A percentile compares a stretch with the other conserved stretches of the same genome.
Conservation (phyloP, 176 grass and related monocot genomes). For the Neostapfia colusana region DNA sequence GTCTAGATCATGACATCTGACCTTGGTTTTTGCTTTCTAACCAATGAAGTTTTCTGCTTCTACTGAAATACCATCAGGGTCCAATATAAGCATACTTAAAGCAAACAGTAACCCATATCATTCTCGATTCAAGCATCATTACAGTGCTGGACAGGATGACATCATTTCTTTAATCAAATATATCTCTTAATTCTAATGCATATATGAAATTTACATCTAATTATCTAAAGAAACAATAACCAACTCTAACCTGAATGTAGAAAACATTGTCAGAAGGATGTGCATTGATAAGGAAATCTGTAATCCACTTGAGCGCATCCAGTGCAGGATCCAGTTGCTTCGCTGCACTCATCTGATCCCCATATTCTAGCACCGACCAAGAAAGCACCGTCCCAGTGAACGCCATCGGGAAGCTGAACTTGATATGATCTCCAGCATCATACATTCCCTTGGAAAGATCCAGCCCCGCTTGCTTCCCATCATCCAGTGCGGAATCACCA, state of each 20-base stretch:
- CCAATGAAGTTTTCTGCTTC: slow-evolving; percentile 21
- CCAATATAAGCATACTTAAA: slow-evolving; percentile 12
- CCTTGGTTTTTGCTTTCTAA: slow-evolving; percentile 32
- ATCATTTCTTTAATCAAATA: slow-evolving; percentile 20
- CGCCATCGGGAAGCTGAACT: slow-evolving; percentile 91
- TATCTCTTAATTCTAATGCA: not conserved
- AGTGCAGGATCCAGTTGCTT: slow-evolving; percentile 75
- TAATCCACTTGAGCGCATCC: slow-evolving; percentile 77
- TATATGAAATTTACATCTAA: not conserved
- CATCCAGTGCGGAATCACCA: slow-evolving; percentile 70
- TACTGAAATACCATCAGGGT: not conserved
- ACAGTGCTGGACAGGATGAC: not conserved
- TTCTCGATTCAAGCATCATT: not conserved
- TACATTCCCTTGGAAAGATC: slow-evolving; percentile 98
- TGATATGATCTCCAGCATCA: slow-evolving; percentile 87
- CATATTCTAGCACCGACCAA: slow-evolving; percentile 89
- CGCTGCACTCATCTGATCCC: slow-evolving; percentile 77
- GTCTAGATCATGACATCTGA: slow-evolving; percentile 47
- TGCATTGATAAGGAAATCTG: slow-evolving; percentile 77
- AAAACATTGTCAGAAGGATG: slow-evolving; percentile 88
- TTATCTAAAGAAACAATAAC: not conserved
- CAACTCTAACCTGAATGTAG: slow-evolving; percentile 75
- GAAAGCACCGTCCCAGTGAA: slow-evolving; percentile 78
- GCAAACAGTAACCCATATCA: not conserved
- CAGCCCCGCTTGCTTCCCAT: slow-evolving; percentile 68